Percentiles rank a stretch among this genome's conserved stretches.
Evolutionary conservation across 305 asterid genomes (phyloP).

Genomic region (Stenogyne calaminthoides): DNA sequence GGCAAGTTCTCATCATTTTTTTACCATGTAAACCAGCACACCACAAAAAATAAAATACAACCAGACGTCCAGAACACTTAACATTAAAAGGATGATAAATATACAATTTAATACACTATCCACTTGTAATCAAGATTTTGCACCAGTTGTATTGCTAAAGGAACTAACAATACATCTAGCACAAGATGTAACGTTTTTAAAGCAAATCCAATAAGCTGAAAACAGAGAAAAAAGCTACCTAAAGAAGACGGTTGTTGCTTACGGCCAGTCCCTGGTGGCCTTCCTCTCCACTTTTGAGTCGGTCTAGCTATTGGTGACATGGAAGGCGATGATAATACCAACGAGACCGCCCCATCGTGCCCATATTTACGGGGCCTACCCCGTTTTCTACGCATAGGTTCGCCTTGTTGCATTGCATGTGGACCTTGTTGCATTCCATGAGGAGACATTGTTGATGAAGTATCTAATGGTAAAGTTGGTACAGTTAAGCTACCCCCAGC

Average conservation of each 20-base stretch:
- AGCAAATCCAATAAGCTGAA: not conserved
- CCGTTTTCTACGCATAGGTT: constrained; percentile 74
- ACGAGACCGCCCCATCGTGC: constrained; percentile 54
- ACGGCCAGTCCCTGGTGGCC: constrained; percentile 63
- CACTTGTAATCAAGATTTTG: constrained; percentile 11
- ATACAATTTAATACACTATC: not conserved
- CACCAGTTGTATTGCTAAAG: not conserved
- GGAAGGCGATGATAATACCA: constrained; percentile 45
- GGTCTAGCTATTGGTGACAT: constrained; percentile 44
- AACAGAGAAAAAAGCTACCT: constrained; percentile 36
- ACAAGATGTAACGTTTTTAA: not conserved
- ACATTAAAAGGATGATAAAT: not conserved
- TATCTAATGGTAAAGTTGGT: constrained; percentile 51
- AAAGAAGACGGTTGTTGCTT: constrained; percentile 44
- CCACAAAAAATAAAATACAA: too few species aligned
- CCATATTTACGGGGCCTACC: constrained; percentile 89
- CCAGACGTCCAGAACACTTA: too few species aligned
- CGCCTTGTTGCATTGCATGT: constrained; percentile 54
- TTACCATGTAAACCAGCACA: too few species aligned
- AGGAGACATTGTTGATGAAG: constrained; percentile 55
- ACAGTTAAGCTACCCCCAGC: constrained; percentile 48
- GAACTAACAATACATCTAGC: not conserved
- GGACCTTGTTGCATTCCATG: constrained; percentile 56
- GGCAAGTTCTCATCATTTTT: too few species aligned
- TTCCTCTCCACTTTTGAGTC: constrained; percentile 65